Percentiles rank a stretch among this genome's conserved stretches.
phyloP scores from a whole-genome alignment of 108 stramenopile species.

The Epipyxis sp. region DNA sequence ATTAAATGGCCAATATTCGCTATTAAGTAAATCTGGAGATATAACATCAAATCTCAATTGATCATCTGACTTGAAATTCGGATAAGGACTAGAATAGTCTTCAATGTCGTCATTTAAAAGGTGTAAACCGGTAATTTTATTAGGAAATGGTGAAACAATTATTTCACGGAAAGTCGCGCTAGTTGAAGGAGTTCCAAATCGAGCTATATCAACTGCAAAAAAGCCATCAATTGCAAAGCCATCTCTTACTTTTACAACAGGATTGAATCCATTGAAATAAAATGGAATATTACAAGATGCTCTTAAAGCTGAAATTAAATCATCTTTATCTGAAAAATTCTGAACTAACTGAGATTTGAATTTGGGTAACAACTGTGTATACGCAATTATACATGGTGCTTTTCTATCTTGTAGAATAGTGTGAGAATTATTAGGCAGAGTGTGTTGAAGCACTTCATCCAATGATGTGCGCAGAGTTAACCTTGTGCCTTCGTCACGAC shows the following conservation, averaged over 20 bases:
- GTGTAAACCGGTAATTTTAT: background rate
- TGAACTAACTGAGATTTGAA: background rate
- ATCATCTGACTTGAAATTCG: no score
- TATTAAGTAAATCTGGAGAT: conserved; percentile 9
- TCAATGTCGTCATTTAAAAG: conserved; percentile 9
- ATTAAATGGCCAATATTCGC: background rate
- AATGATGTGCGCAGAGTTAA: conserved; percentile 1
- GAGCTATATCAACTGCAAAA: background rate
- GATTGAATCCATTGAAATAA: conserved; percentile 11
- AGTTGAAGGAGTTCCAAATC: conserved; percentile 16
- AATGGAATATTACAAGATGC: conserved; percentile 21
- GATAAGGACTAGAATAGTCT: no score
- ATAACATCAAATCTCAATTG: conserved; percentile 10
- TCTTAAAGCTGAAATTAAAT: background rate
- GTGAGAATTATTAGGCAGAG: background rate
- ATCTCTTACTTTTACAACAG: background rate
- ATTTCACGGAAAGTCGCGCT: conserved; percentile 6
- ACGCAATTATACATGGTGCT: background rate
- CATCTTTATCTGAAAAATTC: background rate
- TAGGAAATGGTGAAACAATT: conserved; percentile 2
- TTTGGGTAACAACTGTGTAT: background rate
- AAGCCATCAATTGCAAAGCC: background rate
- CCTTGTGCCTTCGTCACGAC: background rate
- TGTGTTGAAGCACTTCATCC: background rate
- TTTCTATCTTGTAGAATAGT: background rate